Evolutionary conservation across 805 yeast genomes (phyloP).

Genomic region (Wickerhamomyces bisporus): DNA sequence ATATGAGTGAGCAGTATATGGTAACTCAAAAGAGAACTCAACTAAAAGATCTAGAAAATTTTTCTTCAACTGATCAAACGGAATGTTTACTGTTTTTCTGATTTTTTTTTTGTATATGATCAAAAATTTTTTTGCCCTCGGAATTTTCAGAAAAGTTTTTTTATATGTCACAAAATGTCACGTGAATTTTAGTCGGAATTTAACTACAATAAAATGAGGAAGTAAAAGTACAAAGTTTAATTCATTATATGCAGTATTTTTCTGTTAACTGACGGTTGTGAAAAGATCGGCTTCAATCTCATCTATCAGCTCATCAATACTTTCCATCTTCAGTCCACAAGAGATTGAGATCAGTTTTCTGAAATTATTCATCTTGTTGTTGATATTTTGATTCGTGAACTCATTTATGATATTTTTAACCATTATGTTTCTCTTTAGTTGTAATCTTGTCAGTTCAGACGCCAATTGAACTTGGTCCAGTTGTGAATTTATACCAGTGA

Average conservation of each 20-base stretch:
- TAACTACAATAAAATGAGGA: no score
- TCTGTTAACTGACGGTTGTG: slow-evolving; percentile 11
- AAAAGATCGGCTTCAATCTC: slow-evolving; percentile 55
- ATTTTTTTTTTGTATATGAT: background rate
- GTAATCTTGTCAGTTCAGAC: slow-evolving; percentile 45
- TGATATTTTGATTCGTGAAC: slow-evolving; percentile 38
- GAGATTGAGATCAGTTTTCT: slow-evolving; percentile 70
- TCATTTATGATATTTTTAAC: slow-evolving; percentile 49
- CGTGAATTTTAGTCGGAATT: background rate
- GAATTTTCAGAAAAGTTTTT: background rate
- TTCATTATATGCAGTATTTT: no score
- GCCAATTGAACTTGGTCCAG: slow-evolving; percentile 24
- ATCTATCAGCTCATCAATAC: slow-evolving; percentile 73
- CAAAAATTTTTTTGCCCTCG: slow-evolving; percentile 2
- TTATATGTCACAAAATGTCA: no score
- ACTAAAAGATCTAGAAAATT: background rate
- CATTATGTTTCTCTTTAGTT: slow-evolving; percentile 40
- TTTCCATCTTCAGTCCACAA: slow-evolving; percentile 74
- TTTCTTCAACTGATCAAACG: background rate
- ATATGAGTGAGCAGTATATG: background rate
- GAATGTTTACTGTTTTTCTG: background rate
- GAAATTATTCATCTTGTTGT: slow-evolving; percentile 67
- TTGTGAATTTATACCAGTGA: slow-evolving; percentile 9
- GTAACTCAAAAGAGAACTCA: background rate
- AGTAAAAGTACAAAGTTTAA: no score